These are phyloP conservation scores for Pseudocercospora vitis DNA, from an alignment of 2,329 filamentous ascomycete genomes.

Conservation along the genomic window DNA sequence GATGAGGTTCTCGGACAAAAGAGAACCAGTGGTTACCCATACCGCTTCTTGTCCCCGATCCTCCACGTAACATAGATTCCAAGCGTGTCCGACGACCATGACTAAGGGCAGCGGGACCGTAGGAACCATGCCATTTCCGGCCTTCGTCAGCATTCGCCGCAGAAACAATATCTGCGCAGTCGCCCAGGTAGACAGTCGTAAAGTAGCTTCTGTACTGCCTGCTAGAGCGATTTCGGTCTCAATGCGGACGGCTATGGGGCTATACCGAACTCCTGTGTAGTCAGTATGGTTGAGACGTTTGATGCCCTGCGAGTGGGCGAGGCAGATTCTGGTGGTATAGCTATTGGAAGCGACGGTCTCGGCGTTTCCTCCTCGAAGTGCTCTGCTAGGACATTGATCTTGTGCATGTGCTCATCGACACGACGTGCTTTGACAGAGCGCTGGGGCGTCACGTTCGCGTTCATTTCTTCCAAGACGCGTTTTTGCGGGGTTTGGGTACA, in stretches of 20 bases:
- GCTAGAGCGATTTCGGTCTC: slow-evolving; percentile 14
- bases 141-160: neutral
- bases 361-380: no score
- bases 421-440: no score
- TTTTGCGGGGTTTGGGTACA: no score
- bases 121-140: neutral
- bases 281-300: slow-evolving; percentile 13
- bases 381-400: no score
- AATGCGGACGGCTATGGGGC: slow-evolving; percentile 12
- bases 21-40: neutral
- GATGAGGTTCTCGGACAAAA: neutral
- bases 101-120: slow-evolving; percentile 5
- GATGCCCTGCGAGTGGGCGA: no score
- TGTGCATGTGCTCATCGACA: no score
- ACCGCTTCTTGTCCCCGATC: neutral
- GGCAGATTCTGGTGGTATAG: no score
- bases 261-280: slow-evolving; percentile 11
- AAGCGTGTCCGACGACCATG: slow-evolving; percentile 2
- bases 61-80: slow-evolving; percentile 5
- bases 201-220: slow-evolving; percentile 2
- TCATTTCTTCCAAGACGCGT: no score
- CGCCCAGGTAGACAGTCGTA: neutral
- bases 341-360: no score
- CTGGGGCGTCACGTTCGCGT: no score
- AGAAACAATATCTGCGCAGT: neutral